Conservation (phyloP, 805 yeast species). For the Pichia nanzhaoensis region DNA sequence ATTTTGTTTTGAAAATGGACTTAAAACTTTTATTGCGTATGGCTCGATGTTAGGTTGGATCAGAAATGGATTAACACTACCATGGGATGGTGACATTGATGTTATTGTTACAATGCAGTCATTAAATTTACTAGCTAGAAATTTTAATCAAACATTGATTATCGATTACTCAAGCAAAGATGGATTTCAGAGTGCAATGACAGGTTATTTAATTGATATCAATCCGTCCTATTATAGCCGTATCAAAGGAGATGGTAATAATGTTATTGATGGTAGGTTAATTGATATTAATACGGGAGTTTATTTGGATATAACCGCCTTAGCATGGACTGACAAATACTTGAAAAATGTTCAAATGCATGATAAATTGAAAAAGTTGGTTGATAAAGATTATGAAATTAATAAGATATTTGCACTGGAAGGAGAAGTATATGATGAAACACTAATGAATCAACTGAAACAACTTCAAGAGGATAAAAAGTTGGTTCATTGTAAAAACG, state of each 20-base stretch:
- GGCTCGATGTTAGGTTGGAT: slow-evolving; percentile 59
- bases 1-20: slow-evolving; percentile 37
- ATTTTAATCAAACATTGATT: slow-evolving; percentile 44
- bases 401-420: slow-evolving; percentile 33
- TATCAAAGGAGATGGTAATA: slow-evolving; percentile 39
- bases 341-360: slow-evolving; percentile 8
- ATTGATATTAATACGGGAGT: slow-evolving; percentile 45
- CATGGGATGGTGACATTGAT: slow-evolving; percentile 60
- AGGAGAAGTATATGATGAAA: slow-evolving; percentile 32
- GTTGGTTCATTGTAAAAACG: slow-evolving; percentile 36
- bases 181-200: slow-evolving; percentile 23
- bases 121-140: slow-evolving; percentile 36
- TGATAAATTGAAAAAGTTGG: slow-evolving; percentile 11
- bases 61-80: slow-evolving; percentile 50
- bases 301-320: slow-evolving; percentile 39
- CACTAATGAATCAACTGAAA: slow-evolving; percentile 21
- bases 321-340: slow-evolving; percentile 20
- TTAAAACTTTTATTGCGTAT: slow-evolving; percentile 57
- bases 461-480: slow-evolving; percentile 21
- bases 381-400: slow-evolving; percentile 15
- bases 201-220: slow-evolving; percentile 29
- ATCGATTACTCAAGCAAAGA: slow-evolving; percentile 31
- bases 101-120: slow-evolving; percentile 50
- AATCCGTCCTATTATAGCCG: slow-evolving; percentile 31
- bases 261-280: slow-evolving; percentile 49